Conservation (phyloP, 2,329 filamentous ascomycete genomes). For the Bertia moriformis region DNA sequence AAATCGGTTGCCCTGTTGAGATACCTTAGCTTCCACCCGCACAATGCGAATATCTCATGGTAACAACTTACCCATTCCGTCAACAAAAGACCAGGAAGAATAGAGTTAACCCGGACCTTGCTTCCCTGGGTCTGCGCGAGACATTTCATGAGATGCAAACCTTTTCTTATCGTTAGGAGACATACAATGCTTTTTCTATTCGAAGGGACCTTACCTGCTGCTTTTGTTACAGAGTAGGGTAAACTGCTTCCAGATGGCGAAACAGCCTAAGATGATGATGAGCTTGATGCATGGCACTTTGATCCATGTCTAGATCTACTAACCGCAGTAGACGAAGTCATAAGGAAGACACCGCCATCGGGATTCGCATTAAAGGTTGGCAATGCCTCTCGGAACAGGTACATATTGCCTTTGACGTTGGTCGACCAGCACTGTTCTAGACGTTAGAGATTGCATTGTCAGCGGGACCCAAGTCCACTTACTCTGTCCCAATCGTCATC, state of each 20-base stretch:
- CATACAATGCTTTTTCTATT: constrained; percentile 6
- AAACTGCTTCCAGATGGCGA: constrained; percentile 8
- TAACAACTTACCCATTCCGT: constrained; percentile 45
- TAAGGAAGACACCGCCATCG: constrained; percentile 48
- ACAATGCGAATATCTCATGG: background rate
- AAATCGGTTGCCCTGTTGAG: constrained; percentile 33
- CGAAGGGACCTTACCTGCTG: constrained; percentile 26
- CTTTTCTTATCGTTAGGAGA: constrained; percentile 11
- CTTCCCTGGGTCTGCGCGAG: constrained; percentile 45
- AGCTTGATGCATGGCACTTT: no score
- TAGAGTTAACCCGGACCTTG: constrained; percentile 49
- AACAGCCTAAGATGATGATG: constrained; percentile 1
- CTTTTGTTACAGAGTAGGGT: constrained; percentile 22
- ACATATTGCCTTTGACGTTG: constrained; percentile 40
- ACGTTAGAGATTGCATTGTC: constrained; percentile 7
- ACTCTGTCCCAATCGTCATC: constrained; percentile 10
- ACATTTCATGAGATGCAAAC: constrained; percentile 51
- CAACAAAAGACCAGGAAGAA: constrained; percentile 47
- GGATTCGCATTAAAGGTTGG: constrained; percentile 44
- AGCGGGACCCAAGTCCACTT: constrained; percentile 11
- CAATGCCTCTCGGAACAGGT: constrained; percentile 38
- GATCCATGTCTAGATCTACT: no score
- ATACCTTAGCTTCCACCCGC: constrained; percentile 8
- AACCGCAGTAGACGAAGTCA: constrained; percentile 48
- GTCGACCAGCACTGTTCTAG: constrained; percentile 35